Percentiles rank a stretch among this genome's conserved stretches.
These are phyloP conservation scores for Solanum hybrid DNA, from an alignment of 305 asterid species.

Conservation along the genomic window DNA sequence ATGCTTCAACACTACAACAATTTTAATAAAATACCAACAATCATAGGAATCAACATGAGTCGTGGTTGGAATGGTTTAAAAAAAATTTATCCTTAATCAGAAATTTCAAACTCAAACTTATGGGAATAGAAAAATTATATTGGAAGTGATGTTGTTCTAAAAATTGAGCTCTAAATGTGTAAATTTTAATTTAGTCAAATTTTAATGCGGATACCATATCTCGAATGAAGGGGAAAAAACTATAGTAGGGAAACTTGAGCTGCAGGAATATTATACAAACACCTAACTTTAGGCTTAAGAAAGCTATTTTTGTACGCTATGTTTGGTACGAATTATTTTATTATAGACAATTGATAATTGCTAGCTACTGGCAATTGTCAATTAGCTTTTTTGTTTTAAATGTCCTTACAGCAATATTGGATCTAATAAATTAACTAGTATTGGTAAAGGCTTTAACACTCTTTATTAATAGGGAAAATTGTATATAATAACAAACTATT, in stretches of 20 bases:
- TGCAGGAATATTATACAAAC: not conserved
- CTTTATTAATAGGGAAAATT: too few species aligned
- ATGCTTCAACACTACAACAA: not conserved
- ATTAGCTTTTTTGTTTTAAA: too few species aligned
- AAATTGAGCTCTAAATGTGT: not conserved
- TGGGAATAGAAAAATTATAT: not conserved
- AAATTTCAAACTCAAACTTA: not conserved
- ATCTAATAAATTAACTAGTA: too few species aligned
- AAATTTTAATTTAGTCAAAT: not conserved
- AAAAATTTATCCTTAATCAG: too few species aligned
- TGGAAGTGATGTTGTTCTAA: accelerated
- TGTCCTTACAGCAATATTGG: not conserved
- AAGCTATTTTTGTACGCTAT: not conserved
- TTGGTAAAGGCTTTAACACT: too few species aligned
- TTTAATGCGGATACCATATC: accelerated
- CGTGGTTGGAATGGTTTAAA: not conserved
- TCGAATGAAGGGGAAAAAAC: not conserved
- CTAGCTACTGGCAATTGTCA: not conserved
- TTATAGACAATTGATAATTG: not conserved
- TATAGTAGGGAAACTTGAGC: not conserved
- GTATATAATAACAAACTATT: too few species aligned
- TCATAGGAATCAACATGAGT: not conserved
- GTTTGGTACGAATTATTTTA: not conserved
- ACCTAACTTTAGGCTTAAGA: not conserved
- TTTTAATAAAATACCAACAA: not conserved